Evolutionary conservation across 768 basidiomycete genomes (phyloP).

Genomic region (Lentinula sp.): DNA sequence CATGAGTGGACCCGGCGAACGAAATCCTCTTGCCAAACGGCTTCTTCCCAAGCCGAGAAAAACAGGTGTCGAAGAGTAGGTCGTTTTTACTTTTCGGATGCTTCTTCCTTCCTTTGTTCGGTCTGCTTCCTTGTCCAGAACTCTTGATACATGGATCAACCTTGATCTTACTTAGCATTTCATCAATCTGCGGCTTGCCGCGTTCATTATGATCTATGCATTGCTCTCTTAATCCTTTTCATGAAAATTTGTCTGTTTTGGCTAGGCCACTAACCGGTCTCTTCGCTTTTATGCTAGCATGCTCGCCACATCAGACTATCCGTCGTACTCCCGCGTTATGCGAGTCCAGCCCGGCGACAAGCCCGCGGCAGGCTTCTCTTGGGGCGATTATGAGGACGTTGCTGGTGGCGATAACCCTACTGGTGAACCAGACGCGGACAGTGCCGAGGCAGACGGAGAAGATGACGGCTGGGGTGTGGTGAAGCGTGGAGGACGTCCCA

Average conservation of each 20-base stretch:
- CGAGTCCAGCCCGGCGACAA: slow-evolving; percentile 58
- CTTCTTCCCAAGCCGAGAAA: slow-evolving; percentile 58
- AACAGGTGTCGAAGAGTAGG: slow-evolving; percentile 68
- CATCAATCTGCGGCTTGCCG: neutral
- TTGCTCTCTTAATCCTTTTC: neutral
- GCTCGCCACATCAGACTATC: slow-evolving; percentile 54
- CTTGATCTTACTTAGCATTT: neutral
- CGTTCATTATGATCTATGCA: neutral
- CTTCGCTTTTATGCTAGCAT: slow-evolving; percentile 35
- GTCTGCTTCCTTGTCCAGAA: neutral
- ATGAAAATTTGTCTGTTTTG: neutral
- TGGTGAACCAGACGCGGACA: slow-evolving; percentile 17
- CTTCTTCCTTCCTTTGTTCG: neutral
- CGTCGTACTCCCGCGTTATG: slow-evolving; percentile 55
- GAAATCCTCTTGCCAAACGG: slow-evolving; percentile 49
- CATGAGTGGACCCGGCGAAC: neutral
- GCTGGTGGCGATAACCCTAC: slow-evolving; percentile 10
- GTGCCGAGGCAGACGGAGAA: slow-evolving; percentile 61
- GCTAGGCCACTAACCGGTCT: neutral
- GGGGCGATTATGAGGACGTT: slow-evolving; percentile 75
- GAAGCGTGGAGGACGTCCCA: slow-evolving; percentile 40
- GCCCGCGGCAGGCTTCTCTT: slow-evolving; percentile 62
- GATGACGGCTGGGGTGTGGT: slow-evolving; percentile 83
- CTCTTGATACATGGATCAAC: neutral
- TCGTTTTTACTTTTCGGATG: slow-evolving; percentile 10